Percentiles rank a stretch among this genome's conserved stretches.
These are phyloP conservation scores for Heliosperma pusillum DNA, from an alignment of 148 eudicot genomes.

Conservation along the genomic window DNA sequence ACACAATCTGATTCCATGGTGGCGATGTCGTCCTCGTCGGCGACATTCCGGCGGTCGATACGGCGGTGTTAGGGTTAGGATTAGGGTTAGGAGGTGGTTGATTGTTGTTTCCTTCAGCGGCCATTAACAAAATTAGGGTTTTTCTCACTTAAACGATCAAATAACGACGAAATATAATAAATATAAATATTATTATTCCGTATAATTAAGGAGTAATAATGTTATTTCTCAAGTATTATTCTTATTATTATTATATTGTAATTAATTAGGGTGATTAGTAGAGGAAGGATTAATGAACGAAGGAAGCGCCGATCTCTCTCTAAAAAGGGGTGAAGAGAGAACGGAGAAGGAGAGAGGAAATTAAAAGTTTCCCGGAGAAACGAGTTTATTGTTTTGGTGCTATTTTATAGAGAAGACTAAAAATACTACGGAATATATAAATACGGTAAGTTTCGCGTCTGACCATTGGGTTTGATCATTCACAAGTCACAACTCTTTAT, in stretches of 20 bases:
- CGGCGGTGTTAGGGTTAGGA: not conserved
- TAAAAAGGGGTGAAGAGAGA: not conserved
- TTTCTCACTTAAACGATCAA: not conserved
- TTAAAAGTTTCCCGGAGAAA: not conserved
- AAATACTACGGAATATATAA: no score
- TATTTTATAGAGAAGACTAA: no score
- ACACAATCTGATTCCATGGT: slow-evolving; percentile 45
- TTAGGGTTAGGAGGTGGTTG: not conserved
- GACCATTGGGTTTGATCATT: no score
- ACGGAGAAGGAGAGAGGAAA: not conserved
- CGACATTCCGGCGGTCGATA: slow-evolving; percentile 15
- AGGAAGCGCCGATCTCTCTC: not conserved
- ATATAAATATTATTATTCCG: not conserved
- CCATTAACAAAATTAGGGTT: slow-evolving; percentile 10
- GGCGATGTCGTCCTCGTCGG: slow-evolving; percentile 19
- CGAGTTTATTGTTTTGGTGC: not conserved
- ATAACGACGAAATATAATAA: not conserved
- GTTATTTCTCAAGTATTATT: no score
- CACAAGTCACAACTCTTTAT: no score
- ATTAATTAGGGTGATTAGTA: not conserved
- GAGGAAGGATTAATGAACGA: not conserved
- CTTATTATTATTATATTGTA: no score
- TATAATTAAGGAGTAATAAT: no score
- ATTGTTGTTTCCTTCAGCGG: slow-evolving; percentile 16
- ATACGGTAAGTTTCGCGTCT: no score